These are phyloP conservation scores for Epichloe gansuensis DNA, from an alignment of 2,329 filamentous ascomycete genomes.

Conservation along the genomic window DNA sequence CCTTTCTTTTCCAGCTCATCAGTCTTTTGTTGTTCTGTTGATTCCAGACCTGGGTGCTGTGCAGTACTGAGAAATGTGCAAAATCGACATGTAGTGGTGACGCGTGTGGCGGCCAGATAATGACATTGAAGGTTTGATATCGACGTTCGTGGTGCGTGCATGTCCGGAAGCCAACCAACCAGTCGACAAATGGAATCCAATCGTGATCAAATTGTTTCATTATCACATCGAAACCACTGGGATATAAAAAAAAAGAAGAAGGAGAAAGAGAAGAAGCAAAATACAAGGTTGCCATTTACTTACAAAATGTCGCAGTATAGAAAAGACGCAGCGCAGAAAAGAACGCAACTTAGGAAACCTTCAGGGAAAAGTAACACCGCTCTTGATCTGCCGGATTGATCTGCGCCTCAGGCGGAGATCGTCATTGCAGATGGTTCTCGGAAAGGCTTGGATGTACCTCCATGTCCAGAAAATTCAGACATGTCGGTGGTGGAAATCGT, in stretches of 20 bases:
- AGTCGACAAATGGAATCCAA: too few species aligned
- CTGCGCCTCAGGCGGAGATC: neutral
- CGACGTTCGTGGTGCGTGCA: neutral
- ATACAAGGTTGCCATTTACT: too few species aligned
- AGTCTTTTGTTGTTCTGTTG: neutral
- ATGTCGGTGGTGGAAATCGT: conserved; percentile 11
- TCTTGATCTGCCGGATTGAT: conserved; percentile 2
- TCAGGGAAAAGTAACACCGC: neutral
- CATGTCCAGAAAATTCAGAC: conserved; percentile 14
- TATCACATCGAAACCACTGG: too few species aligned
- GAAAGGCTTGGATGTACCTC: conserved; percentile 14
- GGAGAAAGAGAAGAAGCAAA: too few species aligned
- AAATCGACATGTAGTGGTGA: neutral
- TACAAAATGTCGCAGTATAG: too few species aligned
- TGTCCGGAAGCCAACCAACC: too few species aligned
- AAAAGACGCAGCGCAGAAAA: too few species aligned
- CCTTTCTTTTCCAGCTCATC: neutral
- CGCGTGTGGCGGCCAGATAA: neutral
- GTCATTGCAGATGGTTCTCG: conserved; percentile 13
- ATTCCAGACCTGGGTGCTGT: conserved; percentile 2
- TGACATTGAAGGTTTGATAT: neutral
- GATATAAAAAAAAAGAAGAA: too few species aligned
- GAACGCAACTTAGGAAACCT: too few species aligned
- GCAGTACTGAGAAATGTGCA: neutral
- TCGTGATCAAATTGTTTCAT: too few species aligned